These are phyloP conservation scores for Meyerozyma athensensis DNA, from an alignment of 1,139 yeast genomes.

Conservation along the genomic window DNA sequence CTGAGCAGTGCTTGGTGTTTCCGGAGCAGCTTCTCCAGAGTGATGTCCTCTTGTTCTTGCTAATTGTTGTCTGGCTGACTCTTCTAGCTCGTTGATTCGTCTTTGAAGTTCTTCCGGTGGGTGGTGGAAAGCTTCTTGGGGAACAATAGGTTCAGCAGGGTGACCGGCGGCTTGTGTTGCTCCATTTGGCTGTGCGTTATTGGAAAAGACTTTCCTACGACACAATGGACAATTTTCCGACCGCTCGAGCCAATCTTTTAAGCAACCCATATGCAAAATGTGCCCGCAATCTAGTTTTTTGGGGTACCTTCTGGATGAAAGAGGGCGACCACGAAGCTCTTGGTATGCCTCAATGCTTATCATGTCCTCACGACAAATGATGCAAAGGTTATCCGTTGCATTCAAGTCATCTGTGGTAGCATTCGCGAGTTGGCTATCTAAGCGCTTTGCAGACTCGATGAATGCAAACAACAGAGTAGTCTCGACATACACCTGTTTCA, in stretches of 20 bases:
- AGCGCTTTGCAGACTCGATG: slow-evolving; percentile 56
- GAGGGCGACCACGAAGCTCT: slow-evolving; percentile 16
- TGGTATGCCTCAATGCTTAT: slow-evolving; percentile 30
- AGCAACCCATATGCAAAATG: slow-evolving; percentile 83
- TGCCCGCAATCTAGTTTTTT: slow-evolving; percentile 82
- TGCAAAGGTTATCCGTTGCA: slow-evolving; percentile 61
- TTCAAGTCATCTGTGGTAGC: slow-evolving; percentile 60
- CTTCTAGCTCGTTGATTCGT: not conserved
- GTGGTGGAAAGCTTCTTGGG: not conserved
- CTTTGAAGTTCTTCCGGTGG: not conserved
- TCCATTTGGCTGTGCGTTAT: not conserved
- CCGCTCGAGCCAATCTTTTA: slow-evolving; percentile 89
- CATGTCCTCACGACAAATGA: slow-evolving; percentile 87
- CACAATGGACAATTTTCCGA: slow-evolving; percentile 93
- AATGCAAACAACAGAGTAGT: slow-evolving; percentile 49
- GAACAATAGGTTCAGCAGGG: not conserved
- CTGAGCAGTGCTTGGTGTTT: too few relatives aligned
- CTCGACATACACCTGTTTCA: slow-evolving; percentile 46
- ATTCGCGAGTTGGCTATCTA: slow-evolving; percentile 60
- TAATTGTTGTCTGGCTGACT: not conserved
- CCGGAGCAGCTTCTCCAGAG: too few relatives aligned
- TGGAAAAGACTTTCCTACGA: slow-evolving; percentile 58
- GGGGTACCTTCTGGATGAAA: slow-evolving; percentile 51
- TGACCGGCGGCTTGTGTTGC: not conserved
- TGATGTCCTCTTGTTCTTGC: too few relatives aligned